Evolutionary conservation across 805 yeast genomes (phyloP).

Genomic region (Candida ulmi): DNA sequence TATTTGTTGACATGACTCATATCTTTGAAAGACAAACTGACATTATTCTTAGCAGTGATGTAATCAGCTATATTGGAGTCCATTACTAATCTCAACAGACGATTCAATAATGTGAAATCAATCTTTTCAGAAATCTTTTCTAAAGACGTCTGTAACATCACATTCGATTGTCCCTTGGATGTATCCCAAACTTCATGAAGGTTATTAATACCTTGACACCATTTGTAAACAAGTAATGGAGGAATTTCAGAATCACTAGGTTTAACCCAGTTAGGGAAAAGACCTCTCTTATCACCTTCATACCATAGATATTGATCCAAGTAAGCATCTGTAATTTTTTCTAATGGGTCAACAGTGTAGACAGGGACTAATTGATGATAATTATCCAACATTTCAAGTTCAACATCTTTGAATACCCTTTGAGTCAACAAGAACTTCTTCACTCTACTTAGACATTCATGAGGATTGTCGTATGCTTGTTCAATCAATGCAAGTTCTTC

Average conservation of each 20-base stretch:
- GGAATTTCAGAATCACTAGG: conserved; percentile 94
- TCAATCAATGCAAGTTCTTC: conserved; percentile 92
- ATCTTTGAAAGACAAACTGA: conserved; percentile 78
- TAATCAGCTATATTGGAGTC: conserved; percentile 94
- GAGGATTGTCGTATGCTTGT: conserved; percentile 96
- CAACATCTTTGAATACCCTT: conserved; percentile 86
- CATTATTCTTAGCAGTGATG: conserved; percentile 85
- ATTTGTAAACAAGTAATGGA: conserved; percentile 84
- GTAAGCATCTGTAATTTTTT: conserved; percentile 94
- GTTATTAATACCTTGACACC: conserved; percentile 90
- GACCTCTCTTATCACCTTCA: conserved; percentile 79
- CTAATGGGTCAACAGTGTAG: conserved; percentile 83
- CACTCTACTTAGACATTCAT: conserved; percentile 80
- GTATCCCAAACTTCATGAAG: conserved; percentile 75
- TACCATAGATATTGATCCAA: conserved; percentile 95
- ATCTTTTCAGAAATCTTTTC: conserved; percentile 75
- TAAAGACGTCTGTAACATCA: conserved; percentile 73
- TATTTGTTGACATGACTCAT: conserved; percentile 90
- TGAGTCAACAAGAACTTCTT: conserved; percentile 81
- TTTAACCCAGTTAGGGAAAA: conserved; percentile 95
- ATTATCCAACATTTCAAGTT: conserved; percentile 86
- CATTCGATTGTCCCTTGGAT: conserved; percentile 68
- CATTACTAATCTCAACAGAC: conserved; percentile 71
- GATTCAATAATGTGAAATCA: conserved; percentile 81
- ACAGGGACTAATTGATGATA: conserved; percentile 82